phyloP scores from a whole-genome alignment of 345 rosid genomes.

The Boechera retrofracta region DNA sequence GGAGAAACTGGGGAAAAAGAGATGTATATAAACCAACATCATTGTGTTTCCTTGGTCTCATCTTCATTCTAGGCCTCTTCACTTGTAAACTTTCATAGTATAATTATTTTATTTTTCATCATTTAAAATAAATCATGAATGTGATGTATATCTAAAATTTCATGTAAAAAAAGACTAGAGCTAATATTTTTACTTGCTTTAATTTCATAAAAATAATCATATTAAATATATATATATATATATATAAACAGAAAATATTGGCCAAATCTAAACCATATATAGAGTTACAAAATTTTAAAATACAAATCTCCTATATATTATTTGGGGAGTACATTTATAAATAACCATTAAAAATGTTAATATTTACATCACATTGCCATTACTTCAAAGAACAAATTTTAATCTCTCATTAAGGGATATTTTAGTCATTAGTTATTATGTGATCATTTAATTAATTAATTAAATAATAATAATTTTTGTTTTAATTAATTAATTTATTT shows the following conservation, averaged over 20 bases:
- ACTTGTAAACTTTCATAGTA: slow-evolving; percentile 37
- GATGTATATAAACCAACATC: slow-evolving; percentile 29
- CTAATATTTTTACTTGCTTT: not conserved
- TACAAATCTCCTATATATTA: not conserved
- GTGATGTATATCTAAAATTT: not conserved
- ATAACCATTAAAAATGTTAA: too few relatives aligned
- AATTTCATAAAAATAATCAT: not conserved
- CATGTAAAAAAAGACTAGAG: not conserved
- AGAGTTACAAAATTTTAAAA: not conserved
- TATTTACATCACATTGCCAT: too few relatives aligned
- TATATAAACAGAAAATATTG: not conserved
- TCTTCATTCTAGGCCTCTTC: slow-evolving; percentile 55
- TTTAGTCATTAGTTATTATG: too few relatives aligned
- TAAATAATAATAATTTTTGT: too few relatives aligned
- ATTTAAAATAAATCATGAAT: too few relatives aligned
- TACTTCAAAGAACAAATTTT: too few relatives aligned
- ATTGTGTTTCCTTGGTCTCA: slow-evolving; percentile 50
- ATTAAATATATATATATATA: not conserved
- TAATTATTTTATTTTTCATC: not conserved
- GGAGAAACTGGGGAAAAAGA: slow-evolving; percentile 2
- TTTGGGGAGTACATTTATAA: too few relatives aligned
- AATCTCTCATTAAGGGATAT: too few relatives aligned
- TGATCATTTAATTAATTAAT: too few relatives aligned
- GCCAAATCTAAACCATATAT: not conserved
- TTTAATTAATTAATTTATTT: too few relatives aligned